phyloP scores from a whole-genome alignment of 306 rosid genomes.

The Herpetospermum pedunculosum region DNA sequence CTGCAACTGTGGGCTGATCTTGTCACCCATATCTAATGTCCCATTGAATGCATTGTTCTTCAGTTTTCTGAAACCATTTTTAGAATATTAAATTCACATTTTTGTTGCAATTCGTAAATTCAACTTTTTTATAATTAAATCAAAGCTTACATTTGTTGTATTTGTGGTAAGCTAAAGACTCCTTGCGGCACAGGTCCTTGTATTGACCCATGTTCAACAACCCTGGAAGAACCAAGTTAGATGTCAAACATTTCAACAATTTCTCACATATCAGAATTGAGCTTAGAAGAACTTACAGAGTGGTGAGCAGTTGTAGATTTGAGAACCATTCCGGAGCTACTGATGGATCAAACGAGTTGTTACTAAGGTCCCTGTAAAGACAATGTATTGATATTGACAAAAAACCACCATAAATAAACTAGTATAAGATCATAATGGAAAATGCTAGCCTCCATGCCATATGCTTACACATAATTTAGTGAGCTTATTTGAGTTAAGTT shows the following conservation, averaged over 20 bases:
- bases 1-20: slow-evolving; percentile 45
- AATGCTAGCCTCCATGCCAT: neutral
- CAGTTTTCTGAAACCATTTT: slow-evolving; percentile 47
- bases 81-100: neutral
- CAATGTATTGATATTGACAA: neutral
- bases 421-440: neutral
- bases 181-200: slow-evolving; percentile 58
- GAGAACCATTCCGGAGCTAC: slow-evolving; percentile 73
- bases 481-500: slow-evolving; percentile 49
- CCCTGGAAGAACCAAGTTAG: slow-evolving; percentile 22
- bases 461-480: slow-evolving; percentile 71
- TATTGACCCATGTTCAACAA: slow-evolving; percentile 67
- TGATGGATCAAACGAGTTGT: slow-evolving; percentile 59
- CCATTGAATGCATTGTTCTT: slow-evolving; percentile 45
- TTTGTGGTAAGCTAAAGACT: slow-evolving; percentile 52
- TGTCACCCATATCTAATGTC: slow-evolving; percentile 58
- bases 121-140: slow-evolving; percentile 1
- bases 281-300: slow-evolving; percentile 49
- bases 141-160: slow-evolving; percentile 82
- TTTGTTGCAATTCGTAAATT: neutral
- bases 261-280: neutral
- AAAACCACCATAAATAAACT: slow-evolving; percentile 2
- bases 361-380: slow-evolving; percentile 68
- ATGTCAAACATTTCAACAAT: neutral
- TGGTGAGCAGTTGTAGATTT: slow-evolving; percentile 51